Evolutionary conservation across 805 yeast species (phyloP), one percentile per base, ranked within the genome.

Genomic region (Ogataea ramenticola): DNA sequence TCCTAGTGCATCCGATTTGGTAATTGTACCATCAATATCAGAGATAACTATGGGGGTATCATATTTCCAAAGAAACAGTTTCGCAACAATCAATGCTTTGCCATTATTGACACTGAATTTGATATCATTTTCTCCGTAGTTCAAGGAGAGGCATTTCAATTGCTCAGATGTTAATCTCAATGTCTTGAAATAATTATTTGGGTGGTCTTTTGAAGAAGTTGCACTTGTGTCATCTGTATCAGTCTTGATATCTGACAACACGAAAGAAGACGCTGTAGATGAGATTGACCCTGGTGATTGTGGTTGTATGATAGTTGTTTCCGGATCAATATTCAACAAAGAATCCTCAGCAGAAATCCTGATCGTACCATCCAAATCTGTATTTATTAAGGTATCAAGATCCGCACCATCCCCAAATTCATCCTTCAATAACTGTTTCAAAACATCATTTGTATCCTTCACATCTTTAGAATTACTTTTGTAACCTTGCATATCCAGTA

Each of bases 11-110:
- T 93, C 99, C 1, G 97, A 89, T 63, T 89, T 90, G 16, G 99
- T 93, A 51, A 93, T 93, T 1, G 99, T 93, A 16, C 99, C 99
- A 62, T 93, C 99, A 46, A 93, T 93, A 65, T 93, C 99, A 9
- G 96, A 87, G 22, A 93, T 91, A 7, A 93, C 99, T 36, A 93
- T 85, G 1, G 98, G 97, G 0, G 83, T 81, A 45, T 79, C 72
- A 51, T 82, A 73, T 50, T 80, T 79, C 99, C 99, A 93, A 35
- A 87, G 72, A 56, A 73, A 91, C 43, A 93, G 68, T 51, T 83
- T 79, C 0, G 96, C 80, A 11, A 68, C 70, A 11, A 91, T 77
- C 29, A 80, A 70, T 1, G 97, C 87, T 50, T 79, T 84, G 22
- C 96, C 95, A 54, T 83, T 80, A 50, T 84, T 85, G 38, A 90